Evolutionary conservation across 2,329 filamentous ascomycete genomes (phyloP).

Genomic region (Paecilomyces variotii): DNA sequence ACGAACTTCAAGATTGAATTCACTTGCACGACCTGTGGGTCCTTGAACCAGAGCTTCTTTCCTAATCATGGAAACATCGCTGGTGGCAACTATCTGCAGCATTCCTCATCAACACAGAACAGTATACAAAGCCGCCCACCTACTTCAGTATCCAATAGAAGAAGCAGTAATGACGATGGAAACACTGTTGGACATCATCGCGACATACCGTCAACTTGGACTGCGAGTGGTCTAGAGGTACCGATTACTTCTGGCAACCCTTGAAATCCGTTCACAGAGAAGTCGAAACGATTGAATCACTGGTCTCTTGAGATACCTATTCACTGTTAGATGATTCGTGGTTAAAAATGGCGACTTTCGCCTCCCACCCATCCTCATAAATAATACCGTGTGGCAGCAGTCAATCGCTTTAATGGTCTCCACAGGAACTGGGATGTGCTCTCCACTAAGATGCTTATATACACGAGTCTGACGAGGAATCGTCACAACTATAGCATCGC

Average conservation of each 20-base stretch:
- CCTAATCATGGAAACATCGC: conserved; percentile 30
- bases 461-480: too few relatives aligned
- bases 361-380: too few relatives aligned
- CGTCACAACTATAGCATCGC: too few relatives aligned
- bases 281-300: not conserved
- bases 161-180: conserved; percentile 9
- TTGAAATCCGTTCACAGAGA: not conserved
- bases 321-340: not conserved
- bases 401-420: too few relatives aligned
- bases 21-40: conserved; percentile 29
- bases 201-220: conserved; percentile 22
- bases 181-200: conserved; percentile 16
- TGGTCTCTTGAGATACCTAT: not conserved
- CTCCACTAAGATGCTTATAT: too few relatives aligned
- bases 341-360: too few relatives aligned
- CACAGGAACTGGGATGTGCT: too few relatives aligned
- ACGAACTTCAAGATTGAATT: conserved; percentile 35
- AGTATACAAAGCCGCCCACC: conserved; percentile 11
- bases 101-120: conserved; percentile 12
- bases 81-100: conserved; percentile 20
- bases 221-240: conserved; percentile 17
- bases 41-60: conserved; percentile 31
- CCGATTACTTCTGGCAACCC: conserved; percentile 14
- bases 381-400: too few relatives aligned
- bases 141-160: conserved; percentile 11